These are phyloP conservation scores for Trichoderma asperellum DNA, from an alignment of 2,329 filamentous ascomycete genomes.

Conservation along the genomic window DNA sequence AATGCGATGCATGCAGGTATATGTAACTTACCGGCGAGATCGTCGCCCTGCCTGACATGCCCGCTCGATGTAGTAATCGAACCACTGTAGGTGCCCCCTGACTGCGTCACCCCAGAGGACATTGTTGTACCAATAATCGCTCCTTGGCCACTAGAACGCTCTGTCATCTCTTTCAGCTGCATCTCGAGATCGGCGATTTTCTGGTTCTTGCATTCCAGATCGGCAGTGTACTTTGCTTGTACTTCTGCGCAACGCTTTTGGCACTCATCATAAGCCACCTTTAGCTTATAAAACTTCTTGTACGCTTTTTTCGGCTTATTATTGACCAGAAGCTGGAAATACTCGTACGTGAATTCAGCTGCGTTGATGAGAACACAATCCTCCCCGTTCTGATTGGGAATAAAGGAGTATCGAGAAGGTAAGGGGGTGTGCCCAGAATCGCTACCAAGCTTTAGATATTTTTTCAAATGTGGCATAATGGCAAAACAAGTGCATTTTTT, in stretches of 20 bases:
- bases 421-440: too few relatives aligned
- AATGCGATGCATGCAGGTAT: not conserved
- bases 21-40: not conserved
- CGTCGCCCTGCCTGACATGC: not conserved
- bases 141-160: not conserved
- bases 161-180: not conserved
- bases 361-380: too few relatives aligned
- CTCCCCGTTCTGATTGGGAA: too few relatives aligned
- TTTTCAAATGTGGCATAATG: not conserved
- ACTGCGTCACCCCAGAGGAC: not conserved
- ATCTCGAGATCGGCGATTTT: not conserved
- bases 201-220: not conserved
- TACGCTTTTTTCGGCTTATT: too few relatives aligned
- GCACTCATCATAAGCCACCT: not conserved
- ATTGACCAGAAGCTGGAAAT: too few relatives aligned
- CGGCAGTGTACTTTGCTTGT: not conserved
- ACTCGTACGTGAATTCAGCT: too few relatives aligned
- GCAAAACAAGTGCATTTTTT: not conserved
- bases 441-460: too few relatives aligned
- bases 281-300: not conserved
- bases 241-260: not conserved
- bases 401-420: too few relatives aligned
- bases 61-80: not conserved
- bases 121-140: too few relatives aligned
- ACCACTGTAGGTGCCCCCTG: not conserved